Evolutionary conservation across 495 filamentous ascomycete species (phyloP).

Genomic region (Annulohypoxylon bovei): DNA sequence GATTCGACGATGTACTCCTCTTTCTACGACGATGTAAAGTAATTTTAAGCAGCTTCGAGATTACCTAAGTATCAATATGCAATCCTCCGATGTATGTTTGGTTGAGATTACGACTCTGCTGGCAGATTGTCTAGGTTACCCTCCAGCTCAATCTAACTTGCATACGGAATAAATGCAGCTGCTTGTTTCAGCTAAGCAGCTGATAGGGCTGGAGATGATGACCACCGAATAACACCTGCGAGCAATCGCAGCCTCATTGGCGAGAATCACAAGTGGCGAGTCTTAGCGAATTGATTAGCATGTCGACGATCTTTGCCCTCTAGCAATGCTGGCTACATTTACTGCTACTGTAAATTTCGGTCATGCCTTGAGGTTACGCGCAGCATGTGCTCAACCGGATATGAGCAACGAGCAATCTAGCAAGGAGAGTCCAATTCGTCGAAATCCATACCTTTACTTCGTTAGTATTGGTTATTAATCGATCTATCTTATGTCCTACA

Average conservation of each 20-base stretch:
- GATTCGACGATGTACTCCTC: constrained; percentile 14
- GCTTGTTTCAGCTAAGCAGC: constrained; percentile 42
- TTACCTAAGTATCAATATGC: constrained; percentile 24
- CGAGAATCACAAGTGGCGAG: constrained; percentile 28
- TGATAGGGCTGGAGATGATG: constrained; percentile 39
- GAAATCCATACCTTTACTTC: not conserved
- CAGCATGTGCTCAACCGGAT: constrained; percentile 22
- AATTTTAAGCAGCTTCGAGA: constrained; percentile 17
- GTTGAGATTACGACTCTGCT: constrained; percentile 4
- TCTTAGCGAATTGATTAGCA: constrained; percentile 8
- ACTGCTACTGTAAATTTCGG: constrained; percentile 18
- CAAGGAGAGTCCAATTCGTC: not conserved
- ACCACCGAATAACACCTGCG: constrained; percentile 11
- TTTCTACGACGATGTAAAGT: constrained; percentile 21
- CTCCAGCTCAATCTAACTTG: constrained; percentile 43
- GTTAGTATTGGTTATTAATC: not conserved
- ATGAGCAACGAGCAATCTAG: constrained; percentile 4
- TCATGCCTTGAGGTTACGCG: constrained; percentile 31
- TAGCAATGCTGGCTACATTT: constrained; percentile 12
- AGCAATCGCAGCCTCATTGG: constrained; percentile 16
- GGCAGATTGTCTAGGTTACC: constrained; percentile 3
- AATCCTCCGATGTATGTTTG: constrained; percentile 27
- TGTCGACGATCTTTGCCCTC: constrained; percentile 19
- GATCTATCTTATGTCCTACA: constrained; percentile 20
- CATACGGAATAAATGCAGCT: constrained; percentile 34